Evolutionary conservation across 1,284 basidiomycete species (phyloP).

Genomic region (Cystobasidium slooffiae): DNA sequence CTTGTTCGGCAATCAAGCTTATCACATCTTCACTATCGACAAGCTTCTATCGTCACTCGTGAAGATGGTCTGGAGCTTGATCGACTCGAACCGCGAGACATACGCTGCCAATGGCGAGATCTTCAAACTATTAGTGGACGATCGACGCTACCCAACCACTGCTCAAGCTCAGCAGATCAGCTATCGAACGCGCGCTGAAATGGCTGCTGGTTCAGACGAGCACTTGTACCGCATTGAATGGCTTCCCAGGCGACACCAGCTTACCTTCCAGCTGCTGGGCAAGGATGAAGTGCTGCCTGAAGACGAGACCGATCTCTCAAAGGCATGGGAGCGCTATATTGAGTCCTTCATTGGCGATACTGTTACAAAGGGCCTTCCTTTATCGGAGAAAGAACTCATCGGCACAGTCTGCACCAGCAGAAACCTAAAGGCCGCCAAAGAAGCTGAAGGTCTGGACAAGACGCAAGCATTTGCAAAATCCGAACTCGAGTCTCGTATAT

Average conservation of each 20-base stretch:
- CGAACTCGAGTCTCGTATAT: constrained; percentile 55
- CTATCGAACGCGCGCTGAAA: constrained; percentile 51
- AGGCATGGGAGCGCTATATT: constrained; percentile 53
- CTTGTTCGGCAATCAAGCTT: constrained; percentile 93
- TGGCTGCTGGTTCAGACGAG: constrained; percentile 52
- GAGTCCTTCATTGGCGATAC: constrained; percentile 50
- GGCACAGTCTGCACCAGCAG: constrained; percentile 40
- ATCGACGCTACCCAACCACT: constrained; percentile 53
- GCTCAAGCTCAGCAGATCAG: constrained; percentile 48
- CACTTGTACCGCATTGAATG: constrained; percentile 55
- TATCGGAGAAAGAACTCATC: constrained; percentile 30
- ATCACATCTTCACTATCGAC: constrained; percentile 60
- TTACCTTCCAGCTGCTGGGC: constrained; percentile 54
- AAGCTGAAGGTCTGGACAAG: constrained; percentile 16
- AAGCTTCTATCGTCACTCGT: constrained; percentile 54
- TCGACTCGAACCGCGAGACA: constrained; percentile 48
- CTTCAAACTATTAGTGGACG: constrained; percentile 47
- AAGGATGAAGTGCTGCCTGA: constrained; percentile 53
- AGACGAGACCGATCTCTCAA: constrained; percentile 50
- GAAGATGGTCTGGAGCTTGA: constrained; percentile 47
- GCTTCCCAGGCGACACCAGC: constrained; percentile 44
- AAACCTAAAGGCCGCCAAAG: constrained; percentile 42
- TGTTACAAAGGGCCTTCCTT: constrained; percentile 48
- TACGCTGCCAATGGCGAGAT: constrained; percentile 42
- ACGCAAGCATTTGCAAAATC: constrained; percentile 43